Percentiles rank a stretch among this genome's conserved stretches.
Conservation (phyloP, 2,329 filamentous ascomycete species). For the Penicillium digitatum region DNA sequence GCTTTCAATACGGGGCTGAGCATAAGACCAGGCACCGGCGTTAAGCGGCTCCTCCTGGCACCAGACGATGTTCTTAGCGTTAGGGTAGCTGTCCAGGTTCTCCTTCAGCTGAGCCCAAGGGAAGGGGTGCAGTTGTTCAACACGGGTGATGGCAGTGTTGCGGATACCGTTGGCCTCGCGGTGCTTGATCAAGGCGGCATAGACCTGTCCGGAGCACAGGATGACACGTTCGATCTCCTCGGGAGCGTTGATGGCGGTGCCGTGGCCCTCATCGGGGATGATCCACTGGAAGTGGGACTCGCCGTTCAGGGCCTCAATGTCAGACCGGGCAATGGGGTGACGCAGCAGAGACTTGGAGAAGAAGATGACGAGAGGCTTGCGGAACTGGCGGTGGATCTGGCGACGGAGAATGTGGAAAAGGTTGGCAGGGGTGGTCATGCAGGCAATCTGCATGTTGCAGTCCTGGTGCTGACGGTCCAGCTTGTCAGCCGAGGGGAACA, state of each 20-base stretch:
- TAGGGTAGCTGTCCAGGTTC: conserved; percentile 94
- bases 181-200: conserved; percentile 83
- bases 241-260: conserved; percentile 67
- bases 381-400: conserved; percentile 98
- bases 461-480: conserved; percentile 97
- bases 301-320: conserved; percentile 84
- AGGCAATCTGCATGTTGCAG: conserved; percentile 98
- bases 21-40: conserved; percentile 93
- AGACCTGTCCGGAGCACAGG: conserved; percentile 92
- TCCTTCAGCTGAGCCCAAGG: conserved; percentile 95
- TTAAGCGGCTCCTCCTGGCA: conserved; percentile 97
- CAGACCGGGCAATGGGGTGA: conserved; percentile 85
- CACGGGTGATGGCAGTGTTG: conserved; percentile 87
- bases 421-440: conserved; percentile 95
- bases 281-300: conserved; percentile 97
- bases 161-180: conserved; percentile 80
- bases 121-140: conserved; percentile 98
- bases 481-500: conserved; percentile 84
- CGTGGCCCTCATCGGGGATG: conserved; percentile 83
- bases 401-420: conserved; percentile 93
- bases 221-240: conserved; percentile 93
- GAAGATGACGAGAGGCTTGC: conserved; percentile 96
- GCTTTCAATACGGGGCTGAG: conserved; percentile 96
- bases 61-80: conserved; percentile 97
- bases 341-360: conserved; percentile 97